Evolutionary conservation across 1,284 basidiomycete genomes (phyloP).

Genomic region (Schizophyllum commune): DNA sequence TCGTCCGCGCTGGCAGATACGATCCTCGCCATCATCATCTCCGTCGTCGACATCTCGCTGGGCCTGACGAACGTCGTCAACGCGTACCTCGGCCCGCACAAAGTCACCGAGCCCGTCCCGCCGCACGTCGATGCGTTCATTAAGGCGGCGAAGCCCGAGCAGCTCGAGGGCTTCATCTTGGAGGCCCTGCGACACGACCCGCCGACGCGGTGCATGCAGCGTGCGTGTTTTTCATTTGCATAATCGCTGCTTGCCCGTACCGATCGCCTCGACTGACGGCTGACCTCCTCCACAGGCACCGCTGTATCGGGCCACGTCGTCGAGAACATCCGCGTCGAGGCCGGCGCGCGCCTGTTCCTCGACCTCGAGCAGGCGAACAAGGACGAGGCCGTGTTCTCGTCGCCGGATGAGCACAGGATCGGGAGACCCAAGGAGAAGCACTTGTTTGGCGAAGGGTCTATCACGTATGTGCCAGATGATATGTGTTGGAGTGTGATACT

Average conservation of each 20-base stretch:
- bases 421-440: constrained; percentile 40
- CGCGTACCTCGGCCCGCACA: constrained; percentile 42
- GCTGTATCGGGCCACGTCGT: constrained; percentile 36
- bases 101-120: constrained; percentile 32
- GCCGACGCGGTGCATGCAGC: constrained; percentile 42
- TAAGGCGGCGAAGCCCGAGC: constrained; percentile 24
- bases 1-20: constrained; percentile 58
- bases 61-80: constrained; percentile 43
- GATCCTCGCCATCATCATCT: constrained; percentile 64
- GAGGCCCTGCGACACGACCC: constrained; percentile 62
- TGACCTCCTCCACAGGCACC: constrained; percentile 31
- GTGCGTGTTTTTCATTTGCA: constrained; percentile 25
- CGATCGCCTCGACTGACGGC: background rate
- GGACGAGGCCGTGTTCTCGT: constrained; percentile 33
- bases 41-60: constrained; percentile 62
- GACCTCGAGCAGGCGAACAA: constrained; percentile 50
- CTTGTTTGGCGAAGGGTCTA: constrained; percentile 43
- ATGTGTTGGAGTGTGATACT: too few relatives aligned
- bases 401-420: constrained; percentile 31
- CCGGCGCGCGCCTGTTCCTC: constrained; percentile 49
- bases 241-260: too few relatives aligned
- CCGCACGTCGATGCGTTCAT: constrained; percentile 14
- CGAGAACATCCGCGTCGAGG: constrained; percentile 32
- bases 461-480: too few relatives aligned
- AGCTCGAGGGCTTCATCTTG: constrained; percentile 45